Base-by-base conservation (phyloP, 306 rosid genomes). In the Ochetophila trinervis region DNA sequence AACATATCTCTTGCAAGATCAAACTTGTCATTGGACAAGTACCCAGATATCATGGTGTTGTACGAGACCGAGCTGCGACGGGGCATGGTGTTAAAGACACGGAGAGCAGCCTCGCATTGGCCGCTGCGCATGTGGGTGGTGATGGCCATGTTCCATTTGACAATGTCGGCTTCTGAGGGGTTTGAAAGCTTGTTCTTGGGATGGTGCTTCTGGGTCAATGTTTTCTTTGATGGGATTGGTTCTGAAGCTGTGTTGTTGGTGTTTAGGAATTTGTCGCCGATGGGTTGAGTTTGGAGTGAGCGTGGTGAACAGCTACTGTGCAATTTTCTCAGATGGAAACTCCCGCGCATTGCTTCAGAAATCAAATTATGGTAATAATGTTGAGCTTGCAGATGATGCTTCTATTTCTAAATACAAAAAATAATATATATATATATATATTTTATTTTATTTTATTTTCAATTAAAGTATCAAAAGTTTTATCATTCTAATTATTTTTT, bases 41-140 rank as follows among this genome's bases (percentile, higher is more conserved):
- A 90, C 8, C 97, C 92, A 19, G 88, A 85, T 32, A 90, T 82
- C 97, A 90, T 85, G 61, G 85, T 80, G 32, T 85, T 90, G 84
- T 85, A 82, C 3, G 92, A 83, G 23, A 87, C 86, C 0, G 90
- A 73, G 57, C 82, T 90, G 61, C 88, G 88, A 48, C 83, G 77
- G 4, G 87, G 87, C 90, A 90, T 90, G 51, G 79, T 13, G 44
- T 82, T 63, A 76, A 90, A 87, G 50, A 85, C 76, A 16, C 45
- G 74, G 27, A 87, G 74, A n/a, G 95, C 92, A 9, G 81, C 75
- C 23, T 82, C 82, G 62, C 89, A 90, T 56, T 66, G 72, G 51
- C 97, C 86, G 40, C 62, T 72, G 77, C 95, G 95, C 97, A 90
- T 90, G 76, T 79, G 80, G 63, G 78, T 64, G 20, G 89, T 81